Evolutionary conservation across 257 asterid species (phyloP).

Genomic region (Vinca minor): DNA sequence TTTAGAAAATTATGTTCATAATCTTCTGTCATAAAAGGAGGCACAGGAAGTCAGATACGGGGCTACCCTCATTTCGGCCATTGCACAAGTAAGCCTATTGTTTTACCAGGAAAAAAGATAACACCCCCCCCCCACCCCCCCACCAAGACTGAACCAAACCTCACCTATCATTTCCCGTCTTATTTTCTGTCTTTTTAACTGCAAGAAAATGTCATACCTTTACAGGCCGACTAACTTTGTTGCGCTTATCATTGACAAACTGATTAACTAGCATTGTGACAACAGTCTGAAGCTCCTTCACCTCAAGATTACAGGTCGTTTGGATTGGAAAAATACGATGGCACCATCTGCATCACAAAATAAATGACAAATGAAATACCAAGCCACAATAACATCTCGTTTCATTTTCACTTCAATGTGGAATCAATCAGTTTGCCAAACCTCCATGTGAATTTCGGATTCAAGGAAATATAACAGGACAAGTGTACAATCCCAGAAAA

Average conservation of each 20-base stretch:
- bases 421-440: background rate
- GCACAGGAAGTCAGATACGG: no score
- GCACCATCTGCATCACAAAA: slow-evolving; percentile 39
- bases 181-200: background rate
- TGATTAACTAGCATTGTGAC: slow-evolving; percentile 32
- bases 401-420: background rate
- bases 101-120: background rate
- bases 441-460: no score
- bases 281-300: slow-evolving; percentile 25
- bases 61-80: background rate
- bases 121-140: no score
- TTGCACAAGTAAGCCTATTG: background rate
- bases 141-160: background rate
- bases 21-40: background rate
- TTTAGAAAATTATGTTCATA: background rate
- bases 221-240: slow-evolving; percentile 20
- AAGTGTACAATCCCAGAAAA: background rate
- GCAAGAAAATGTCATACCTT: slow-evolving; percentile 23
- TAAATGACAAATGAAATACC: background rate
- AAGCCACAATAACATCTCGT: background rate
- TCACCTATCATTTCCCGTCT: background rate
- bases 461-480: no score
- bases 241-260: slow-evolving; percentile 21
- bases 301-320: slow-evolving; percentile 35
- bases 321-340: slow-evolving; percentile 45